Evolutionary conservation across 177 flowering plant species (phyloP).

Genomic region (Tripterygium wilfordii): DNA sequence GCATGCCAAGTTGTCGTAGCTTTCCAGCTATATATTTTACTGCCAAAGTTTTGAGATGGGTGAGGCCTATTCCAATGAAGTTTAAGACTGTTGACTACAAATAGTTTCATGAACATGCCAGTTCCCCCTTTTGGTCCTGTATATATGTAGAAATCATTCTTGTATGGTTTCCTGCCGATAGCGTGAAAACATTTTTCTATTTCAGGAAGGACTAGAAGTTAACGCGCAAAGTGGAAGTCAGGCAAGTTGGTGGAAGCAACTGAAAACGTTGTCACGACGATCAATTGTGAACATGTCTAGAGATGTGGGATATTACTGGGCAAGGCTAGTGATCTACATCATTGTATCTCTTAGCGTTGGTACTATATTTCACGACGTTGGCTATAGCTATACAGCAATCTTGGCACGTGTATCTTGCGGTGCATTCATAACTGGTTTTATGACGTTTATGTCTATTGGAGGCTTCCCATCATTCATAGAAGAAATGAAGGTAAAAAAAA

Average conservation of each 20-base stretch:
- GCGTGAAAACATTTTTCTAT: no score
- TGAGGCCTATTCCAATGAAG: no score
- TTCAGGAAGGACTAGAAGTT: slow-evolving; percentile 15
- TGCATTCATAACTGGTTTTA: slow-evolving; percentile 35
- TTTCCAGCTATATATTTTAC: no score
- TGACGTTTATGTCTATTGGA: slow-evolving; percentile 67
- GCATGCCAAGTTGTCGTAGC: no score
- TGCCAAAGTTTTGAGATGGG: no score
- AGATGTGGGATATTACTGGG: slow-evolving; percentile 49
- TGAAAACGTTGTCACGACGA: slow-evolving; percentile 22
- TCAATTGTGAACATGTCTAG: slow-evolving; percentile 43
- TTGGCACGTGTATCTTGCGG: slow-evolving; percentile 38
- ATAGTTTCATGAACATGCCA: no score
- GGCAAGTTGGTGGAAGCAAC: slow-evolving; percentile 29
- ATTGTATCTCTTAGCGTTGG: slow-evolving; percentile 34
- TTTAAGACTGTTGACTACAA: no score
- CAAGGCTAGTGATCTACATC: slow-evolving; percentile 36
- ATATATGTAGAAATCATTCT: no score
- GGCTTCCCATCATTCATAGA: slow-evolving; percentile 68
- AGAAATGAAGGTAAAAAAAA: slow-evolving; percentile 43
- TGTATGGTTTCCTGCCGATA: no score
- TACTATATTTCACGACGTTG: slow-evolving; percentile 31
- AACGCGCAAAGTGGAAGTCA: slow-evolving; percentile 19
- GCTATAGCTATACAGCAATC: slow-evolving; percentile 13
- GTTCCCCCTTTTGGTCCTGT: no score